Evolutionary conservation across 2,329 filamentous ascomycete genomes (phyloP).

Genomic region (Phoma sp.): DNA sequence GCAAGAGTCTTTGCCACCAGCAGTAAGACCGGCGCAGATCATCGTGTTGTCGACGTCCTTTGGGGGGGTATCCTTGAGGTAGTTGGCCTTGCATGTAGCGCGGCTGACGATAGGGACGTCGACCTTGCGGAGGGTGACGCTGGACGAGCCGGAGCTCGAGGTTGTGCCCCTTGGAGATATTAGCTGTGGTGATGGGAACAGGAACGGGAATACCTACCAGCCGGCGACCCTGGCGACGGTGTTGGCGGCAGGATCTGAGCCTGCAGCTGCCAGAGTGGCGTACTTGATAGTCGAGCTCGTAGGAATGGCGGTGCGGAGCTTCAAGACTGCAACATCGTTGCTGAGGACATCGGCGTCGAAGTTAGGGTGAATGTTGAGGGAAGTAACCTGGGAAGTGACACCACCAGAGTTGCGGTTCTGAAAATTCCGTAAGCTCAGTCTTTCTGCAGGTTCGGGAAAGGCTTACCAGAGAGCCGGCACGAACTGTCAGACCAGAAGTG

Average conservation of each 20-base stretch:
- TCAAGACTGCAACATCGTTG: slow-evolving; percentile 32
- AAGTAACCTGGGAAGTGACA: slow-evolving; percentile 18
- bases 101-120: slow-evolving; percentile 33
- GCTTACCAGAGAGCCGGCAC: slow-evolving; percentile 29
- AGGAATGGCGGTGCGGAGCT: slow-evolving; percentile 27
- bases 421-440: no score
- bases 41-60: slow-evolving; percentile 18
- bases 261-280: slow-evolving; percentile 24
- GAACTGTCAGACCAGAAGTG: slow-evolving; percentile 22
- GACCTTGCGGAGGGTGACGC: slow-evolving; percentile 29
- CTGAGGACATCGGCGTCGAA: slow-evolving; percentile 16
- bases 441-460: background rate
- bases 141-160: slow-evolving; percentile 15
- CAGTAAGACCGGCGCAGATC: slow-evolving; percentile 29
- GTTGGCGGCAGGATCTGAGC: slow-evolving; percentile 29
- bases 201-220: slow-evolving; percentile 21
- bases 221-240: slow-evolving; percentile 28
- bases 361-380: slow-evolving; percentile 23
- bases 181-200: background rate
- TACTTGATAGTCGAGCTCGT: slow-evolving; percentile 29
- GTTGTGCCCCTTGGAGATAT: slow-evolving; percentile 20
- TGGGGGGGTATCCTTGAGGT: slow-evolving; percentile 9
- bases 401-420: slow-evolving; percentile 22
- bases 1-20: slow-evolving; percentile 38
- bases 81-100: slow-evolving; percentile 24